Evolutionary conservation across 1,139 yeast species (phyloP), one percentile per base, ranked within the genome.

Genomic region (Yamadazyma trypodendri): DNA sequence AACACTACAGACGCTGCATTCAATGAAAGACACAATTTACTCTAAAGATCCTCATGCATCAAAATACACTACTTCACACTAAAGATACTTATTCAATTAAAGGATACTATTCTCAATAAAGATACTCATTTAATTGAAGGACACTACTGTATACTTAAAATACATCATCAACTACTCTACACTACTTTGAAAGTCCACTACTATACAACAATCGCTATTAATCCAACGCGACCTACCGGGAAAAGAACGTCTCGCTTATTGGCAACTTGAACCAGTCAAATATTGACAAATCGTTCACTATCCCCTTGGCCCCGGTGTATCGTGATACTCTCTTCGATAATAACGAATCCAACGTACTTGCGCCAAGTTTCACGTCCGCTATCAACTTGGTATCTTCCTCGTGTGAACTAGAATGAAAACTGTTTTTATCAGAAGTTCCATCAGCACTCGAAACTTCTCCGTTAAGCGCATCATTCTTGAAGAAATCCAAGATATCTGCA

Each of bases 261-360:
- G 52, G 52, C 17, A 48, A 39, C 32, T 47, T 48, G 34, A 48
- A 48, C 52, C 52, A 48, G 33, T 49, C 52, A 39, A 49, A 49
- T 3, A 49, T 42, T 14, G 44, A 41, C 23, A 47, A 35, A 27
- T 41, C 48, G 21, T 49, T 48, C 7, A 39, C 29, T 24, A 33
- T 36, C 4, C 50, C 50, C 22, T 42, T 46, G 1, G 46, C 38
- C 10, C 31, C 35, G 24, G 46, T 47, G 25, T 43, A 45, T 24
- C 50, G 35, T 6, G 45, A 47, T 2, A 49, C 48, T 21, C 46
- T 48, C 28, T 44, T 45, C 11, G 49, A 44, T 11, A 49, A 37
- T 12, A 48, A 34, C 2, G 44, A 31, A 29, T 49, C 51, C 36
- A 49, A 45, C 9, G 49, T 40, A 21, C 50, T 48, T 10, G 51